These are phyloP conservation scores for Mycena crocata DNA, from an alignment of 768 basidiomycete species.

Conservation along the genomic window DNA sequence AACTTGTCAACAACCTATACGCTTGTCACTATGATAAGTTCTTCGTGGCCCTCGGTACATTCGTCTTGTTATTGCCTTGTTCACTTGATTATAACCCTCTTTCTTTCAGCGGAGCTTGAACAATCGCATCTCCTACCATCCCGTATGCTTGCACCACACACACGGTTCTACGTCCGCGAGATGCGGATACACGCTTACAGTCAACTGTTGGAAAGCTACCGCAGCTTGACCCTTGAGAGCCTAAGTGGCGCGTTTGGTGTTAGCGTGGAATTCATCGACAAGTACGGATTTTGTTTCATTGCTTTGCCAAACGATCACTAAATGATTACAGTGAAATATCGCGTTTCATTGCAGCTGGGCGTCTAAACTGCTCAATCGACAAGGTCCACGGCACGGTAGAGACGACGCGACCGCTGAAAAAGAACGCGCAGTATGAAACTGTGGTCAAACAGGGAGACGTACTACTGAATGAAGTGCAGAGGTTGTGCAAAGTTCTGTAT, in stretches of 20 bases:
- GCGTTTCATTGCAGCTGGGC: slow-evolving; percentile 88
- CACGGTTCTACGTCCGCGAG: slow-evolving; percentile 92
- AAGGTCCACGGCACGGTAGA: slow-evolving; percentile 95
- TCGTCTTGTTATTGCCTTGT: slow-evolving; percentile 17
- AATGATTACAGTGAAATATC: slow-evolving; percentile 78
- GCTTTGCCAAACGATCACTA: neutral
- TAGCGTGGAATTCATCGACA: slow-evolving; percentile 87
- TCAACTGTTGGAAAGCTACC: slow-evolving; percentile 93
- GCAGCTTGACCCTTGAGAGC: slow-evolving; percentile 89
- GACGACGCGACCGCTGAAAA: slow-evolving; percentile 76
- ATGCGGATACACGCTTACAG: slow-evolving; percentile 95
- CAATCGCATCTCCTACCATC: slow-evolving; percentile 89
- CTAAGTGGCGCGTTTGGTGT: slow-evolving; percentile 92
- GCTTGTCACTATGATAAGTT: slow-evolving; percentile 96
- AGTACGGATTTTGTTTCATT: slow-evolving; percentile 55
- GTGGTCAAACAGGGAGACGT: slow-evolving; percentile 95
- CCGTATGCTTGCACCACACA: slow-evolving; percentile 85
- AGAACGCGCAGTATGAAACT: slow-evolving; percentile 91
- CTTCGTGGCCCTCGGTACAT: slow-evolving; percentile 86
- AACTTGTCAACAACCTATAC: slow-evolving; percentile 88
- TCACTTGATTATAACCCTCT: neutral
- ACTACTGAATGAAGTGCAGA: slow-evolving; percentile 86
- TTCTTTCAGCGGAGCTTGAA: slow-evolving; percentile 81
- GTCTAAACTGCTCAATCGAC: slow-evolving; percentile 91
- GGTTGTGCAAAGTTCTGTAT: slow-evolving; percentile 89